Conservation (phyloP, 2,329 filamentous ascomycete species). For the Oidium heveae region DNA sequence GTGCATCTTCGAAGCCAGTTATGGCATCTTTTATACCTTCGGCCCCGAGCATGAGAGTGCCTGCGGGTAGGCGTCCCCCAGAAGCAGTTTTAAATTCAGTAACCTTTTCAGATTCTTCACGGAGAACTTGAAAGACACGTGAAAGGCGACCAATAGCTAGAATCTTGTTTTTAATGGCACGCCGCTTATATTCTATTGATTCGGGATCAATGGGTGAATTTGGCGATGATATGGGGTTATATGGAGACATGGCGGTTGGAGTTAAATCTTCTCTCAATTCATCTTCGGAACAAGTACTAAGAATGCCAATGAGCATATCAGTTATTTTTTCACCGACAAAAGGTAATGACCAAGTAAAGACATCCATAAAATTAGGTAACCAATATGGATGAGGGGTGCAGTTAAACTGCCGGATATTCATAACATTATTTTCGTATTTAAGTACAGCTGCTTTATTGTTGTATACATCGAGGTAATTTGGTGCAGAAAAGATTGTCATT, state of each 20-base stretch:
- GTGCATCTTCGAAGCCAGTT: slow-evolving; percentile 83
- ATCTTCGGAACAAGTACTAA: slow-evolving; percentile 98
- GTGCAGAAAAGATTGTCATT: slow-evolving; percentile 98
- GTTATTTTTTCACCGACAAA: slow-evolving; percentile 99
- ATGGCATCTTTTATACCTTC: slow-evolving; percentile 98
- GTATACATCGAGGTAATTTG: slow-evolving; percentile 96
- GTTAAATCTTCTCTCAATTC: slow-evolving; percentile 79
- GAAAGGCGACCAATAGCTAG: slow-evolving; percentile 88
- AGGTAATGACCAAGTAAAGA: slow-evolving; percentile 98
- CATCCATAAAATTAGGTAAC: slow-evolving; percentile 99
- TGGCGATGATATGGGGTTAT: slow-evolving; percentile 49
- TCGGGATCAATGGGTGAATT: slow-evolving; percentile 40
- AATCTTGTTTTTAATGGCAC: slow-evolving; percentile 99
- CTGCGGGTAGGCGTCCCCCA: slow-evolving; percentile 74
- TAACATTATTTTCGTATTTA: slow-evolving; percentile 99
- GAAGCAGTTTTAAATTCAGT: slow-evolving; percentile 94
- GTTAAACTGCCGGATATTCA: slow-evolving; percentile 99
- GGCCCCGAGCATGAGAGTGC: slow-evolving; percentile 90
- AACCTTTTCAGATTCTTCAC: slow-evolving; percentile 89
- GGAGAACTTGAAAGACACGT: slow-evolving; percentile 91
- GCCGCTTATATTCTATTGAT: slow-evolving; percentile 77
- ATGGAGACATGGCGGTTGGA: slow-evolving; percentile 32
- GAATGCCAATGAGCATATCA: slow-evolving; percentile 95
- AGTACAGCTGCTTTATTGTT: slow-evolving; percentile 98
- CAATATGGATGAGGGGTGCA: slow-evolving; percentile 98